Base-by-base conservation (phyloP, 148 eudicot species). In the Polygonum aviculare region DNA sequence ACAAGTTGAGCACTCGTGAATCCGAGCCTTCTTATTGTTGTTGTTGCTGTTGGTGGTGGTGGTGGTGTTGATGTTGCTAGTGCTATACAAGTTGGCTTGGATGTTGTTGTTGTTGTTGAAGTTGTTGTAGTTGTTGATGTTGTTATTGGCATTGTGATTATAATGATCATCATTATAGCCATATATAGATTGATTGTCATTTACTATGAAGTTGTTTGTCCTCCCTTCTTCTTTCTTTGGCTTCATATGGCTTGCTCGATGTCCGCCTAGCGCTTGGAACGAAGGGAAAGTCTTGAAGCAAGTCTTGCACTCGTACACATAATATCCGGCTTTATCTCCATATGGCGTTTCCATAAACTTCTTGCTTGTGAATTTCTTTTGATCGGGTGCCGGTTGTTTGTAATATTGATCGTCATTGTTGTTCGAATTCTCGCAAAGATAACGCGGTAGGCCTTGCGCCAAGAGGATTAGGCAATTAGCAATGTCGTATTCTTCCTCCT, bases 181-280 rank as follows among this genome's bases (percentile, higher is more conserved):
- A 54, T n/a, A 5, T 19, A 54, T 5, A 19, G 26, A 54, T 54
- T 54, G 60, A 54, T 7, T 21, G 26, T 54, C 60, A 2, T 54
- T 62, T 31, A 33, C 3, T 62, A 62, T 10, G 11, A 22, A 5
- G 31, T 62, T 62, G 69, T 31, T 62, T 31, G 38, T 7, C 38
- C 69, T 62, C 38, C 36, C 35, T 19, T 72, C 52, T 44, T 72
- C 75, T 31, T 72, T 69, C 74, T 83, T 90, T 5, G 87, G 88
- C 80, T 88, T 86, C 73, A 78, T 84, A 75, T 90, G 94, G 74
- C 77, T 79, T 6, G 69, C 71, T 38, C 78, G 72, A 72, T 90
- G 93, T 11, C 93, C 93, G 0, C 93, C 93, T 54, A 90, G 78
- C 1, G 93, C 93, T 48, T 90, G 93, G 59, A 90, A 90, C 0